Evolutionary conservation across 2,329 filamentous ascomycete species (phyloP).

Genomic region (Lachnellula suecica): DNA sequence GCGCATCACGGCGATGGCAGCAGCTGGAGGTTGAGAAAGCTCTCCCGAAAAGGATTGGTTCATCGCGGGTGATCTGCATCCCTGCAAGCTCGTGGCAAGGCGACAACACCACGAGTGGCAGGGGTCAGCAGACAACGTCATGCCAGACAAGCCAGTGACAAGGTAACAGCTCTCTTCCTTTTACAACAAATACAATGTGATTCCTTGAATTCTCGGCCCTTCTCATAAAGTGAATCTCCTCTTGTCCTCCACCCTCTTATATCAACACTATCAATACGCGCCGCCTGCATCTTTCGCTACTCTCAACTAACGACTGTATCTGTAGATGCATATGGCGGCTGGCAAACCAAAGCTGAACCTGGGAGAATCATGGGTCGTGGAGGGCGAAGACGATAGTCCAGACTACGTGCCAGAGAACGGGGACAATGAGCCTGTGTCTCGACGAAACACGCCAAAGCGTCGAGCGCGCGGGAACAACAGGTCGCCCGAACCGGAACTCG

Average conservation of each 20-base stretch:
- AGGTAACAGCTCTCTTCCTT: neutral
- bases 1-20: slow-evolving; percentile 27
- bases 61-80: slow-evolving; percentile 10
- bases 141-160: slow-evolving; percentile 7
- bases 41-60: slow-evolving; percentile 10
- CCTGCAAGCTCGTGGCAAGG: slow-evolving; percentile 11
- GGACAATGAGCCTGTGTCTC: slow-evolving; percentile 12
- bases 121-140: slow-evolving; percentile 25
- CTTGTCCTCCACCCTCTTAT: neutral
- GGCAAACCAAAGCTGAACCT: slow-evolving; percentile 21
- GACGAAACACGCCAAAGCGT: slow-evolving; percentile 19
- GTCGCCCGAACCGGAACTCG: slow-evolving; percentile 32
- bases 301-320: neutral
- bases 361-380: slow-evolving; percentile 34
- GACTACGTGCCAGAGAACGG: slow-evolving; percentile 22
- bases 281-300: neutral
- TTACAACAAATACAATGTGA: neutral
- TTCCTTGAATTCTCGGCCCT: neutral
- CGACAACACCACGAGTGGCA: slow-evolving; percentile 9
- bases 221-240: neutral
- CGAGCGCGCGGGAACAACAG: slow-evolving; percentile 19
- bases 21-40: neutral
- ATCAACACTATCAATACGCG: neutral
- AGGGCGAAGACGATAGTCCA: slow-evolving; percentile 22
- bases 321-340: slow-evolving; percentile 16